A percentile compares a stretch with the other conserved stretches of the same genome.
These are phyloP conservation scores for Apiosordaria backusii DNA, from an alignment of 495 filamentous ascomycete species.

Conservation along the genomic window DNA sequence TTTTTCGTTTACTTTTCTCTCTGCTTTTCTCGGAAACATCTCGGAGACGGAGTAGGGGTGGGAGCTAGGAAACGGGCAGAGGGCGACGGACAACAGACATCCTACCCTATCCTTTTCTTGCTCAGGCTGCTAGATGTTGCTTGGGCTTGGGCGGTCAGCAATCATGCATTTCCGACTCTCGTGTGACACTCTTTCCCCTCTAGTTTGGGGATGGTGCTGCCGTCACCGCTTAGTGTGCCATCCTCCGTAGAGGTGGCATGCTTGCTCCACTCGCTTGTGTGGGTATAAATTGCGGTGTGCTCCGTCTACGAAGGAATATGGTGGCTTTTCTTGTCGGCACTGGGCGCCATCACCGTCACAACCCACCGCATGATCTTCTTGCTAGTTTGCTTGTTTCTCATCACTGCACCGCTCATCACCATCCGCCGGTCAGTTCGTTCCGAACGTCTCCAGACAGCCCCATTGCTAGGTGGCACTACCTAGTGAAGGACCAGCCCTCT, in stretches of 20 bases:
- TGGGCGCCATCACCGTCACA: neutral
- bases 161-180: neutral
- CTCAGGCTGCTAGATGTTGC: no score
- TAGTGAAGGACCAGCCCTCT: no score
- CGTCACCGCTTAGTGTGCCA: neutral
- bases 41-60: no score
- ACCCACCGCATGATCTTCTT: neutral
- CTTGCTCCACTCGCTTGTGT: no score
- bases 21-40: neutral
- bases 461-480: no score
- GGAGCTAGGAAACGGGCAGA: no score
- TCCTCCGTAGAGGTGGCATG: neutral
- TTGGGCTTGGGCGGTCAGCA: neutral
- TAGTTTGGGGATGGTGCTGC: neutral
- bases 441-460: no score
- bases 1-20: neutral
- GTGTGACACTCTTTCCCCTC: neutral
- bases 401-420: neutral
- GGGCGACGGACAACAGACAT: no score
- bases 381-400: neutral
- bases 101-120: no score
- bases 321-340: neutral
- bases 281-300: neutral
- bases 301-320: neutral
- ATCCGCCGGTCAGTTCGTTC: neutral